These are phyloP conservation scores for Pleomassaria siparia DNA, from an alignment of 2,329 filamentous ascomycete species.

Conservation along the genomic window DNA sequence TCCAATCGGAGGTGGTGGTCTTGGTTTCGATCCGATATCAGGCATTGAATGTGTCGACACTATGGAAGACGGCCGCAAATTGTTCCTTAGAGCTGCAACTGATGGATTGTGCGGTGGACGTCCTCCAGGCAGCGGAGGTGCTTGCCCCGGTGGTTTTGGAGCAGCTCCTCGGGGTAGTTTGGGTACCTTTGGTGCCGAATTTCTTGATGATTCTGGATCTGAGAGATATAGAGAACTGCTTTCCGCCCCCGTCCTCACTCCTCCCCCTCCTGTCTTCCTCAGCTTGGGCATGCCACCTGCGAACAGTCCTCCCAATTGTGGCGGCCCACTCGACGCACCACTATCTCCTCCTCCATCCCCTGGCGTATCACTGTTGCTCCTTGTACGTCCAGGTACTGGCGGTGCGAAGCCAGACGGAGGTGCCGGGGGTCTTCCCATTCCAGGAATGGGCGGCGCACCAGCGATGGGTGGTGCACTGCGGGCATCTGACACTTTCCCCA, in stretches of 20 bases:
- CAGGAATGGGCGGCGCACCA: constrained; percentile 80
- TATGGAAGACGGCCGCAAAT: constrained; percentile 60
- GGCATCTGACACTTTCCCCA: constrained; percentile 60
- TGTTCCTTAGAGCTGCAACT: constrained; percentile 52
- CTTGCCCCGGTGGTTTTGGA: constrained; percentile 51
- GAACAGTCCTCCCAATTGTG: constrained; percentile 85
- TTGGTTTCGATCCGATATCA: constrained; percentile 56
- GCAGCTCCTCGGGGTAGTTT: constrained; percentile 48
- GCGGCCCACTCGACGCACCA: constrained; percentile 47
- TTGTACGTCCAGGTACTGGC: constrained; percentile 66
- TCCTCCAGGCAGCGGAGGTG: constrained; percentile 51
- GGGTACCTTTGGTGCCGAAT: constrained; percentile 56
- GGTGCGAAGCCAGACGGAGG: constrained; percentile 69
- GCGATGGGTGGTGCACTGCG: constrained; percentile 65
- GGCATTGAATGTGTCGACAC: constrained; percentile 60
- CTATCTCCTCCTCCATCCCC: constrained; percentile 27
- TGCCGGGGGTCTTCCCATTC: constrained; percentile 49
- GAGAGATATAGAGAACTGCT: constrained; percentile 74
- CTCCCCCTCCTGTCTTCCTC: constrained; percentile 82
- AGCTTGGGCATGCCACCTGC: constrained; percentile 95
- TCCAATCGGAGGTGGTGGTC: constrained; percentile 74
- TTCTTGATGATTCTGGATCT: constrained; percentile 67
- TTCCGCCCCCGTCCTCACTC: constrained; percentile 61
- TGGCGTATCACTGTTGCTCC: constrained; percentile 81
- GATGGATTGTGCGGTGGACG: constrained; percentile 65